These are phyloP conservation scores for Micromonas pusilla DNA, from an alignment of 139 green algal species.

Conservation along the genomic window DNA sequence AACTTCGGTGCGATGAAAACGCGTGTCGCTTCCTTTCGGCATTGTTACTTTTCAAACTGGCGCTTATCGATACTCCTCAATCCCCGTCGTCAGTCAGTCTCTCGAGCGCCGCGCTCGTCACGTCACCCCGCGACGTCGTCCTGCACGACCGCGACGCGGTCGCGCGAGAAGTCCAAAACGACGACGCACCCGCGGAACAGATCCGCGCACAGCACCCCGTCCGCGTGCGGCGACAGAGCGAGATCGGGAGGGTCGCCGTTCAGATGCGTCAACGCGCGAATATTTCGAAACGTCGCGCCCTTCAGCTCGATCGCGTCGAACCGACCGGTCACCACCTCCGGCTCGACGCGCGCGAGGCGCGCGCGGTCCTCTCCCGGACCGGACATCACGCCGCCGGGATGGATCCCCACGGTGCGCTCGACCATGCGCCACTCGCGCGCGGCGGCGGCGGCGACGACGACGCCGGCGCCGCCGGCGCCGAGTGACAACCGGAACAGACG, in stretches of 20 bases:
- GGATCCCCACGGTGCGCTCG: neutral
- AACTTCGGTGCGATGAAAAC: no score
- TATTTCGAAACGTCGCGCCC: neutral
- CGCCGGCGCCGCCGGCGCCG: neutral
- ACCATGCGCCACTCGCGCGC: neutral
- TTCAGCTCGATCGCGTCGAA: neutral
- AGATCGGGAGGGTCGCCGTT: conserved; percentile 3
- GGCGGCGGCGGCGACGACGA: neutral
- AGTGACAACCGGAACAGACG: conserved; percentile 7
- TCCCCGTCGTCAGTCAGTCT: no score
- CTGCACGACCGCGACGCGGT: neutral
- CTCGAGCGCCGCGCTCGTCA: no score
- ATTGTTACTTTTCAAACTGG: no score
- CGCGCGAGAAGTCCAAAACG: neutral
- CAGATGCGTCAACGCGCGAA: conserved; percentile 3
- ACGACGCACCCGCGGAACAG: conserved; percentile 5
- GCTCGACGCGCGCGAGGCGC: neutral
- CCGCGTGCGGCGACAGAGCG: conserved; percentile 5
- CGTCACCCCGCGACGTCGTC: no score
- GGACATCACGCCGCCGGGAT: conserved; percentile 4
- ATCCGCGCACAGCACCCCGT: conserved; percentile 12
- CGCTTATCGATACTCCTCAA: no score
- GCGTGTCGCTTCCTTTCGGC: no score
- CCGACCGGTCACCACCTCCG: conserved; percentile 1
- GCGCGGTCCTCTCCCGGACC: neutral